These are phyloP conservation scores for Capronia epimyces DNA, from an alignment of 2,329 filamentous ascomycete species.

Conservation along the genomic window DNA sequence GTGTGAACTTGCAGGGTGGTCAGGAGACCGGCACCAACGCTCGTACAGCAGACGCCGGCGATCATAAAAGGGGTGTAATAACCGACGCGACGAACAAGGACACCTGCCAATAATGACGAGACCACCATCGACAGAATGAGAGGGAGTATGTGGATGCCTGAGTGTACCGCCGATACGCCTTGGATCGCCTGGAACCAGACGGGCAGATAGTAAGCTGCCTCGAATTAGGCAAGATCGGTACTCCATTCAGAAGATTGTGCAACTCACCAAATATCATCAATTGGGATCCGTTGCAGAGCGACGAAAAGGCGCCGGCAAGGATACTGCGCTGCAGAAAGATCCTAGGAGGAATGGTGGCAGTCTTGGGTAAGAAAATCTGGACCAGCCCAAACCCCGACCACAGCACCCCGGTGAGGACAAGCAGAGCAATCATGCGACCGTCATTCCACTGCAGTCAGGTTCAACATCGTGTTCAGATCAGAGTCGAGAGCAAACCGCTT, in stretches of 20 bases:
- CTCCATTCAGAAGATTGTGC: background rate
- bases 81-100: slow-evolving; percentile 26
- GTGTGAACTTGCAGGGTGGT: slow-evolving; percentile 7
- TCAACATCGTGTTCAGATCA: too few relatives aligned
- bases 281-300: too few relatives aligned
- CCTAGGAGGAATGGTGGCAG: slow-evolving; percentile 28
- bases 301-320: slow-evolving; percentile 3
- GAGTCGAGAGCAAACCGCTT: too few relatives aligned
- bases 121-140: slow-evolving; percentile 13
- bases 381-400: slow-evolving; percentile 11
- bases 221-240: background rate
- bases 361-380: slow-evolving; percentile 21
- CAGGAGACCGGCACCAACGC: slow-evolving; percentile 29
- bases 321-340: slow-evolving; percentile 20
- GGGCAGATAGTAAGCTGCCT: slow-evolving; percentile 4
- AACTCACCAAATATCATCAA: too few relatives aligned
- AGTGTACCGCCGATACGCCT: slow-evolving; percentile 27
- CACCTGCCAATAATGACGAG: slow-evolving; percentile 12
- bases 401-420: slow-evolving; percentile 14
- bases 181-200: slow-evolving; percentile 29
- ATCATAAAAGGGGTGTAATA: slow-evolving; percentile 36
- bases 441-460: too few relatives aligned
- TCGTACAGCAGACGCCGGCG: slow-evolving; percentile 25
- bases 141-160: slow-evolving; percentile 20
- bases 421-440: slow-evolving; percentile 21